These are phyloP conservation scores for Pulveroboletus sp. DNA, from an alignment of 768 basidiomycete genomes.

Conservation along the genomic window DNA sequence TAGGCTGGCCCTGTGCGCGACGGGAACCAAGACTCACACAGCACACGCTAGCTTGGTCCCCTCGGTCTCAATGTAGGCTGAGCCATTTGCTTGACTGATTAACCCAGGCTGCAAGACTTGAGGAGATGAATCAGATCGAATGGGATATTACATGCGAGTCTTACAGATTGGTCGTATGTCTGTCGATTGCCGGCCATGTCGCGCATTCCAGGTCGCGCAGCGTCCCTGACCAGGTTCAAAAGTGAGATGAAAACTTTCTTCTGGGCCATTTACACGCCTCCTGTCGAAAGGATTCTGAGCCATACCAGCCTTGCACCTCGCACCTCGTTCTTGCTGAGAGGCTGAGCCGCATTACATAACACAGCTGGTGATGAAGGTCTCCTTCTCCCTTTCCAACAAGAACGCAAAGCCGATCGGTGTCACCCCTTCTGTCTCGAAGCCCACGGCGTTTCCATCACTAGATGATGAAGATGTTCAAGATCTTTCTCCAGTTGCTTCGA, in stretches of 20 bases:
- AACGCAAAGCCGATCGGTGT: constrained; percentile 52
- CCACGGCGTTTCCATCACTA: constrained; percentile 58
- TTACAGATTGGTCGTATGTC: constrained; percentile 88
- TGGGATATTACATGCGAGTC: constrained; percentile 19
- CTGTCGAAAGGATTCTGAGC: constrained; percentile 69
- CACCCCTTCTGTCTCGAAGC: constrained; percentile 49
- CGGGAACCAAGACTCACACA: constrained; percentile 54
- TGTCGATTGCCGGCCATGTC: constrained; percentile 47
- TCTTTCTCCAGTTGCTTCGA: constrained; percentile 41
- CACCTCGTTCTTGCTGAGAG: constrained; percentile 9
- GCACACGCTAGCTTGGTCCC: constrained; percentile 93
- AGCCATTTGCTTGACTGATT: constrained; percentile 92
- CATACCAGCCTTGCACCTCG: constrained; percentile 30
- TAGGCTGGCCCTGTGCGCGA: not conserved
- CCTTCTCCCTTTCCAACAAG: constrained; percentile 67
- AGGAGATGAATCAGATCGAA: constrained; percentile 6
- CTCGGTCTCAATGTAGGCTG: constrained; percentile 93
- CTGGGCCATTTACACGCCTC: constrained; percentile 87
- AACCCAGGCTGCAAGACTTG: constrained; percentile 86
- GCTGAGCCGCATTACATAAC: constrained; percentile 19
- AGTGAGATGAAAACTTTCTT: constrained; percentile 66
- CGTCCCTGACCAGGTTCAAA: constrained; percentile 41
- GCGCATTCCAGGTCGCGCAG: constrained; percentile 23
- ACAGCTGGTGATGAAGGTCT: constrained; percentile 67
- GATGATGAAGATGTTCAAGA: constrained; percentile 60